Evolutionary conservation across 148 eudicot genomes (phyloP), one percentile per base, ranked within the genome.

Genomic region (Heliamphora exappendiculata): DNA sequence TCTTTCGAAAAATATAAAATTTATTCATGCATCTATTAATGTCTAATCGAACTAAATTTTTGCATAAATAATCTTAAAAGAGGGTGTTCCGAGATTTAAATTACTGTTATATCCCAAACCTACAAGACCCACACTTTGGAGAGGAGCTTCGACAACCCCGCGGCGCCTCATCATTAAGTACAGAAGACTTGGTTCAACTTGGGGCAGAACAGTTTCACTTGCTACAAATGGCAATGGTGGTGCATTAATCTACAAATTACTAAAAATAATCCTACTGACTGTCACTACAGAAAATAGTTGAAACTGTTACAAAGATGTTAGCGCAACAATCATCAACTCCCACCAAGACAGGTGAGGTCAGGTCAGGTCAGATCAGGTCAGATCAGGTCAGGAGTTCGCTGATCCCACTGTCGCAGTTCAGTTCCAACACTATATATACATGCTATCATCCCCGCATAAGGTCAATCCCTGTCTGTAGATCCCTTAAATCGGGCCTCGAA

Each of bases 371-470:
- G 73, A 55, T 75, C 39, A 37, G 17, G 51, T 44, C 63, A 53
- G 65, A 28, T 11, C 66, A 34, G 73, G 67, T 75, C 8, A 74
- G 5, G 72, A 73, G 70, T 50, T 53, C 5, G 58, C 33, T 39
- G 41, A 55, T 54, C 37, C 45, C 60, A 64, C 72, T 47, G 79
- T 42, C 74, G 55, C 54, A 44, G 60, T 74, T 70, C 80, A 71
- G 73, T 67, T 79, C 74, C 81, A 70, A 63, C 78, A 12, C 12
- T 62, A 47, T 80, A 81, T 69, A 59, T 77, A 85, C 77, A 78
- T 80, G 84, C 42, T 19, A 67, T 80, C 84, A 85, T 75, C 88
- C 86, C 28, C 78, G 86, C 55, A 78, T 83, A 77, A 87, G 78
- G 77, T 87, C 88, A 78, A 85, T 83, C 51, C 80, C 85, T 0